Evolutionary conservation across 441 rosid genomes (phyloP).

Genomic region (Aquilaria agallochum): DNA sequence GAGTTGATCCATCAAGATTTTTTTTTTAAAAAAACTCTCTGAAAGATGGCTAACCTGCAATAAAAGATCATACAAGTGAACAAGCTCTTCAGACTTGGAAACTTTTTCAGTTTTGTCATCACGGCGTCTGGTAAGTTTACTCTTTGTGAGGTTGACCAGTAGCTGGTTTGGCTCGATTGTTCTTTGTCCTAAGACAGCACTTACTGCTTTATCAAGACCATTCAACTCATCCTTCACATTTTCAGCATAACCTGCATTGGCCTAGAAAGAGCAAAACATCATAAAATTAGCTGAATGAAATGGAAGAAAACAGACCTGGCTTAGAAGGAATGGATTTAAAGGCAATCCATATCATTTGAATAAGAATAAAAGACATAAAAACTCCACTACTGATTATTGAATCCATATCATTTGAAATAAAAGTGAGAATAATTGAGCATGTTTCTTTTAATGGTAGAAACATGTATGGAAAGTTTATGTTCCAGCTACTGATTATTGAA

Average conservation of each 20-base stretch:
- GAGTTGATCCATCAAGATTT: constrained; percentile 23
- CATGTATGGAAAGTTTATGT: no score
- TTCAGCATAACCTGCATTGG: constrained; percentile 82
- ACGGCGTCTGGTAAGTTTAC: constrained; percentile 65
- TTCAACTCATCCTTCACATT: constrained; percentile 77
- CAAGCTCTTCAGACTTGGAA: no score
- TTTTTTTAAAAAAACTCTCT: constrained; percentile 3
- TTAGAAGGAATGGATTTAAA: not conserved
- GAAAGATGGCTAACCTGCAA: constrained; percentile 18
- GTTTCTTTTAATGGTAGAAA: no score
- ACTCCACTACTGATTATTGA: not conserved
- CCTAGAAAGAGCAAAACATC: constrained; percentile 37
- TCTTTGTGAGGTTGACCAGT: constrained; percentile 74
- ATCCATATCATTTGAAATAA: no score
- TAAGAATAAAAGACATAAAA: not conserved
- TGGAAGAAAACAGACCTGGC: not conserved
- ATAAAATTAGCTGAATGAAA: constrained; percentile 12
- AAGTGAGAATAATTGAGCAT: no score
- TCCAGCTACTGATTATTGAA: no score
- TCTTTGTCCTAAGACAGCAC: constrained; percentile 72
- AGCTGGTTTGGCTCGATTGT: constrained; percentile 87
- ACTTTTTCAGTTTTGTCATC: constrained; percentile 79
- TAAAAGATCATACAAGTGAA: no score
- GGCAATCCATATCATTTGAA: not conserved
- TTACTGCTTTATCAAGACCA: constrained; percentile 93